Evolutionary conservation across 2,329 filamentous ascomycete genomes (phyloP), one percentile per base, ranked within the genome.

Genomic region (Cytospora chrysosperma): DNA sequence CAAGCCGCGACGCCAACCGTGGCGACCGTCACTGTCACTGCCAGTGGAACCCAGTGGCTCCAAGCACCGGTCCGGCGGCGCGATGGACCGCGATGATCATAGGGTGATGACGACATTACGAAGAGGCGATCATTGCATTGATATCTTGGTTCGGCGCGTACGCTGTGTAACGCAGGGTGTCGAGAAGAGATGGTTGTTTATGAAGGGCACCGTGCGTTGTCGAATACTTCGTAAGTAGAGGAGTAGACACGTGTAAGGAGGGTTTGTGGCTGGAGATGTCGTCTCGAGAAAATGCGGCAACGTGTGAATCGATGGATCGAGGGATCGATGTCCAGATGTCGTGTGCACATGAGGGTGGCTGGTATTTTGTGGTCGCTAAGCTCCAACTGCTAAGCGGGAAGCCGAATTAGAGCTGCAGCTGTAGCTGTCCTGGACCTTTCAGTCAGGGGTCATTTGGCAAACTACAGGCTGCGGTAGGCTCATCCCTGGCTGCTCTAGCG

Each of bases 1-100:
- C 94, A 98, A 63, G 92, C 92, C 59, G 89, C 93, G 55, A 96
- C 79, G 37, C 93, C 93, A 61, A 91, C 88, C 26, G 93, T 92
- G 65, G 94, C 94, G 69, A 96, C 87, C 54, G 92, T 93, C 64
- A 96, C 87, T 56, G 93, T 97, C 68, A 97, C 78, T 68, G 88
- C 89, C 62, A 98, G 83, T 67, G 94, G 94, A 65, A 97, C 86
- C 92, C 93, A 97, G 78, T 96, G 94, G 72, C 88, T 85, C 78
- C 91, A 85, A 69, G 86, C 83, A 74, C 83, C 81, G 75, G 84
- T 81, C 77, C 85, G 82, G 79, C 83, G 82, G 75, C 83, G 81
- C 70, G 85, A 85, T 71, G 83, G 79, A 71, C 78, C 75, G 71
- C 78, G 77, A 73, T 85, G 78, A 79, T 90, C 86, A 83, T 88